phyloP scores from a whole-genome alignment of 1,139 yeast species.

The Meyerozyma carpophila region DNA sequence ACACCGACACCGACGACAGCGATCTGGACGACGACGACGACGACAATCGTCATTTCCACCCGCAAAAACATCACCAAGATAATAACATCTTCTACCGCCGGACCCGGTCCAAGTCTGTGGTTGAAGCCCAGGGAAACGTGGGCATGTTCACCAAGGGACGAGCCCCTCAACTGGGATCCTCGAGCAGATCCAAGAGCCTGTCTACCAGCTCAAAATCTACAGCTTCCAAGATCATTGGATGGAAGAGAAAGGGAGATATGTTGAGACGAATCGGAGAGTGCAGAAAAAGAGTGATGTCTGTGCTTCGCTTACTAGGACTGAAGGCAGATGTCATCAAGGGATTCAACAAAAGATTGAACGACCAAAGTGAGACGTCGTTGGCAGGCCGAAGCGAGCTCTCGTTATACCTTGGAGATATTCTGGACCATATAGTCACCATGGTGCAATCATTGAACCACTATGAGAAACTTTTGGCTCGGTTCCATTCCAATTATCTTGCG shows the following conservation, averaged over 20 bases:
- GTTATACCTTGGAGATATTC: constrained; percentile 79
- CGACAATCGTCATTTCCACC: constrained; percentile 21
- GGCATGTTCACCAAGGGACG: background rate
- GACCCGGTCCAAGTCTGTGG: constrained; percentile 36
- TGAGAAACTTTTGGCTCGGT: constrained; percentile 86
- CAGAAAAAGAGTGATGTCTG: constrained; percentile 88
- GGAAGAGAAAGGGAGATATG: constrained; percentile 95
- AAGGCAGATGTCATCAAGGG: constrained; percentile 97
- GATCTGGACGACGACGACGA: constrained; percentile 34
- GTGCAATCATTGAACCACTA: constrained; percentile 90
- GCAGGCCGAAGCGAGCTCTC: constrained; percentile 46
- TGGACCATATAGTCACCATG: constrained; percentile 94
- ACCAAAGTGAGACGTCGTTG: constrained; percentile 45
- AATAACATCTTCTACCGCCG: constrained; percentile 31
- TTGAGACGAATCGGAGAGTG: constrained; percentile 91
- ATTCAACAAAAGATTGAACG: constrained; percentile 85
- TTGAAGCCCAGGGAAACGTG: constrained; percentile 19
- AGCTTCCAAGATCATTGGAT: constrained; percentile 57
- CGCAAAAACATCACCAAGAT: constrained; percentile 1
- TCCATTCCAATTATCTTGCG: constrained; percentile 92
- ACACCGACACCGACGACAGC: constrained; percentile 39
- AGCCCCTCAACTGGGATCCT: background rate
- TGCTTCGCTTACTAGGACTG: constrained; percentile 75
- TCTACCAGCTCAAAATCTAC: constrained; percentile 23
- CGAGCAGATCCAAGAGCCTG: constrained; percentile 4